A percentile compares a stretch with the other conserved stretches of the same genome.
Conservation (phyloP, 306 rosid genomes). For the Castanospermum australe region DNA sequence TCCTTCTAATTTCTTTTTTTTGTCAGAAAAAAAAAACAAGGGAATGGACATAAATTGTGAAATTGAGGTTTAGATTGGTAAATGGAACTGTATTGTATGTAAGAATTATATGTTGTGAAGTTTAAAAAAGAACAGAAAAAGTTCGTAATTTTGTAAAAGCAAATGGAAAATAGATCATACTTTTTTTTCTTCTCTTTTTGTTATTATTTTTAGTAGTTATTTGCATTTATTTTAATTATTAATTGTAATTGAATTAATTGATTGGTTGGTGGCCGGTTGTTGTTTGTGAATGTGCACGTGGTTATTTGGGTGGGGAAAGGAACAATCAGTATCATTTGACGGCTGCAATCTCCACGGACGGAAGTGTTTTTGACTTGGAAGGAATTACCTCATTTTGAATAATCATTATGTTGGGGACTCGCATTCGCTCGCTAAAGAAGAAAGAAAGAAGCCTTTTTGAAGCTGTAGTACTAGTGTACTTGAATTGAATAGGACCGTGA, state of each 20-base stretch:
- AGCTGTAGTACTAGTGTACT: no score
- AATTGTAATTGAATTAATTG: no score
- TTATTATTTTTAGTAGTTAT: no score
- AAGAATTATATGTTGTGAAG: constrained; percentile 40
- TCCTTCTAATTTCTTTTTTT: no score
- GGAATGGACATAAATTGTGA: constrained; percentile 29
- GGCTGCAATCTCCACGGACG: constrained; percentile 17
- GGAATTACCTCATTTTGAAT: constrained; percentile 35
- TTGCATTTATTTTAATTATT: no score
- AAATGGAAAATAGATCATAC: constrained; percentile 24
- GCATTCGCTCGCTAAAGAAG: constrained; percentile 3
- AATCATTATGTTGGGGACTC: constrained; percentile 44
- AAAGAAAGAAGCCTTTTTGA: no score
- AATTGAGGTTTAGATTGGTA: constrained; percentile 42
- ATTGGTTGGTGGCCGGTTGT: constrained; percentile 1
- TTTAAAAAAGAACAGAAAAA: not conserved
- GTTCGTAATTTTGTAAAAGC: constrained; percentile 25
- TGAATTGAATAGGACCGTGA: no score
- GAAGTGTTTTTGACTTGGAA: constrained; percentile 40
- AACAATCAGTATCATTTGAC: constrained; percentile 33
- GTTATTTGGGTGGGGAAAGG: constrained; percentile 16
- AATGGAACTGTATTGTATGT: constrained; percentile 57
- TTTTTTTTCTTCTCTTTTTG: not conserved
- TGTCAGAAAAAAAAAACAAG: constrained; percentile 25
- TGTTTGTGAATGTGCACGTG: constrained; percentile 8